Evolutionary conservation across 495 filamentous ascomycete genomes (phyloP), one percentile per base, ranked within the genome.

Genomic region (Darksidea phi): DNA sequence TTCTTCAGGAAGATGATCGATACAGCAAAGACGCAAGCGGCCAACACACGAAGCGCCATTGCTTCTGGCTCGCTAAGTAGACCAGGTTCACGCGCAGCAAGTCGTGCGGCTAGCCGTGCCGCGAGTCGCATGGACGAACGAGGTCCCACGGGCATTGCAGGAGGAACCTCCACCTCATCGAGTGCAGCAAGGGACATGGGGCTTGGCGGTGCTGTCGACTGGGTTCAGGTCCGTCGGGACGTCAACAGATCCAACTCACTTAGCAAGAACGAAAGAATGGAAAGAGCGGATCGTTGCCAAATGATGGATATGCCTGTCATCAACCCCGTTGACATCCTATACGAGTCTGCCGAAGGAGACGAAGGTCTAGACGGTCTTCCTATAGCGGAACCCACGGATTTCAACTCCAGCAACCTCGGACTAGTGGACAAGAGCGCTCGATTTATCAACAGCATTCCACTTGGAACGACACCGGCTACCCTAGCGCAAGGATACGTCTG

Each of bases 1-100:
- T 96, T 99, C 70, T 90, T 99, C 74, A 96, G 94, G 75, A 95
- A 95, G 67, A 91, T 99, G 51, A 82, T 97, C 36, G 93, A 97
- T 56, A 88, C 90, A 10, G 94, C 93, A 11, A 96, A 95, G 75
- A 96, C 95, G 0, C 89, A 88, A 13, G 91, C 95, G 10, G 94
- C 94, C 1, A 93, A 85, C 68, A 89, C 89, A 24, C 84, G 94
- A 64, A 92, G 88, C 55, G 94, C 87, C 61, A 92, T 96, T 52
- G 86, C 86, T 21, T 79, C 82, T 23, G 80, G 83, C 3, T 84
- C 86, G 38, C 72, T 77, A 17, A 67, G 64, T 25, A 53, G 68
- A 49, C 69, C 69, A 38, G 49, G 28, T 11, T 67, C 66, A 21
- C 58, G 69, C 26, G 63, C 63, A 6, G 62, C 62, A 12, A 69